Percentiles rank a stretch among this genome's conserved stretches.
These are phyloP conservation scores for Phytomonas sp. DNA, from an alignment of 208 protist genomes.

Conservation along the genomic window DNA sequence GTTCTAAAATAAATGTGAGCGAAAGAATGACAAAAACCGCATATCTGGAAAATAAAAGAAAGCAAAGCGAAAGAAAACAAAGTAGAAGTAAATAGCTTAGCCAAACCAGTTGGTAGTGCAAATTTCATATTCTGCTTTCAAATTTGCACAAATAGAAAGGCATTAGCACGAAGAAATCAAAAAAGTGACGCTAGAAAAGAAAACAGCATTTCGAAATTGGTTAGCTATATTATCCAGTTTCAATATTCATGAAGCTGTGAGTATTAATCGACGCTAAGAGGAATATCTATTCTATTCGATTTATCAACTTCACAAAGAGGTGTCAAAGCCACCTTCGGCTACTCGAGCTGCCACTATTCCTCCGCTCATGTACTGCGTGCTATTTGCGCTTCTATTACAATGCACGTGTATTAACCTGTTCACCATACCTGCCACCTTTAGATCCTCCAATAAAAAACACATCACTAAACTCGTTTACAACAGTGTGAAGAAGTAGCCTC, in stretches of 20 bases:
- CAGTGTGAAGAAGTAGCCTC: slow-evolving; percentile 58
- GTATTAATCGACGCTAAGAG: background rate
- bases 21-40: slow-evolving; percentile 5
- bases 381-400: background rate
- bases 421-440: background rate
- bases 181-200: background rate
- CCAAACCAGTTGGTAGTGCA: background rate
- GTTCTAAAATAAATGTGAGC: background rate
- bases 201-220: background rate
- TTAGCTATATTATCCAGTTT: background rate
- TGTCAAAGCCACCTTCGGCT: slow-evolving; percentile 2
- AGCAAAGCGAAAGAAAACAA: slow-evolving; percentile 10
- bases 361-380: too few species aligned
- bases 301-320: background rate
- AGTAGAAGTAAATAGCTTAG: background rate
- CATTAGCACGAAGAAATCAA: background rate
- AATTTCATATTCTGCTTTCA: background rate
- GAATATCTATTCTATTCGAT: background rate
- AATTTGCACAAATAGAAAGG: background rate
- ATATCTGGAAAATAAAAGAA: slow-evolving; percentile 4
- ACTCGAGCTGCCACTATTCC: background rate
- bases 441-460: slow-evolving; percentile 34
- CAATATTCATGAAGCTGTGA: background rate
- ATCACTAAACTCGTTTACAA: slow-evolving; percentile 80
- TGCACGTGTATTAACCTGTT: background rate